Conservation (phyloP, 1,139 yeast species). For the Pneumocystis jirovecii region DNA sequence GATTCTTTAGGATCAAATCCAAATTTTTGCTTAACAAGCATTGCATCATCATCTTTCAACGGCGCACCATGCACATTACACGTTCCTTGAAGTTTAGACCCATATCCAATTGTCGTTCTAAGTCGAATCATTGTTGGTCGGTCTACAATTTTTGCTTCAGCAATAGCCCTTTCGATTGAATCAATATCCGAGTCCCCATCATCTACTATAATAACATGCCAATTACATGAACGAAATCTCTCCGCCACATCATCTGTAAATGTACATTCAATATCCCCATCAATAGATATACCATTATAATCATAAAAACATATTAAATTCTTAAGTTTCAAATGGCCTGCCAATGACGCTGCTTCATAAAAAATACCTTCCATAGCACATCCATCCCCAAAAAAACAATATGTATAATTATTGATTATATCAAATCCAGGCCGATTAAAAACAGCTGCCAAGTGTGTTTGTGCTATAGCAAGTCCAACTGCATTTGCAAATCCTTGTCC, state of each 20-base stretch:
- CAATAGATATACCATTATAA: constrained; percentile 93
- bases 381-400: constrained; percentile 87
- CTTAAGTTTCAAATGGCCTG: constrained; percentile 91
- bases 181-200: constrained; percentile 71
- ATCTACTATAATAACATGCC: constrained; percentile 70
- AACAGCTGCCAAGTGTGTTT: constrained; percentile 78
- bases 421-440: constrained; percentile 78
- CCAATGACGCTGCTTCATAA: constrained; percentile 84
- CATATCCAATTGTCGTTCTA: constrained; percentile 87
- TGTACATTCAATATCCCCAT: constrained; percentile 80
- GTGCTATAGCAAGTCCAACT: constrained; percentile 94
- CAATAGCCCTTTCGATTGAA: constrained; percentile 59
- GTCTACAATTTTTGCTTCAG: constrained; percentile 34
- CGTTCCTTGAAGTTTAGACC: constrained; percentile 76
- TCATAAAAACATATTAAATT: constrained; percentile 94
- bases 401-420: constrained; percentile 62
- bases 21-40: constrained; percentile 65
- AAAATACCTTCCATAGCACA: constrained; percentile 98
- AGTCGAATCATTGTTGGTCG: constrained; percentile 88
- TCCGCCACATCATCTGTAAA: constrained; percentile 86
- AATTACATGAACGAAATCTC: constrained; percentile 86
- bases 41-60: constrained; percentile 82
- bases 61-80: constrained; percentile 96
- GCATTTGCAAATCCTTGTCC: constrained; percentile 98
- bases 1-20: constrained; percentile 82